phyloP scores from a whole-genome alignment of 2,329 filamentous ascomycete genomes.

The Hymenoscyphus occultus region DNA sequence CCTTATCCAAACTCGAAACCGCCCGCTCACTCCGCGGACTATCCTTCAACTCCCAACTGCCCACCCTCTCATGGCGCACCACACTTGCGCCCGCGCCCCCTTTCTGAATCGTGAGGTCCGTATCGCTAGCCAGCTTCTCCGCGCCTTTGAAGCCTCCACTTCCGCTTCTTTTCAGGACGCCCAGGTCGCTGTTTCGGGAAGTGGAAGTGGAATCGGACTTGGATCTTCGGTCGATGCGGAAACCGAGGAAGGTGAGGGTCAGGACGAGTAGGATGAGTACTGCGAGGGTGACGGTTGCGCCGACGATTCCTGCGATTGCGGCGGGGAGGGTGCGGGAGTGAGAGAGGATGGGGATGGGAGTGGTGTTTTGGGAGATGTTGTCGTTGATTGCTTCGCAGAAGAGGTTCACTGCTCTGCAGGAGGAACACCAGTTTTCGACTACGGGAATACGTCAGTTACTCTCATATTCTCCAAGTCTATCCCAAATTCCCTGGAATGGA shows the following conservation, averaged over 20 bases:
- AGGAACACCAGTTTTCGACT: conserved; percentile 31
- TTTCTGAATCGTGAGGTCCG: conserved; percentile 31
- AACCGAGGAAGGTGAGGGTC: conserved; percentile 27
- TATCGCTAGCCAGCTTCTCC: conserved; percentile 33
- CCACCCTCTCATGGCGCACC: conserved; percentile 33
- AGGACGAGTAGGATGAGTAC: conserved; percentile 17
- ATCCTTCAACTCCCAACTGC: conserved; percentile 36
- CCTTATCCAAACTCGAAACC: conserved; percentile 25
- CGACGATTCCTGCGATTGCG: conserved; percentile 33
- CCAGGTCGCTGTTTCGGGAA: conserved; percentile 9
- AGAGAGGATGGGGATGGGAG: not conserved
- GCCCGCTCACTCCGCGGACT: conserved; percentile 10
- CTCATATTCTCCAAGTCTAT: not conserved
- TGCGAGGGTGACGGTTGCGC: conserved; percentile 30
- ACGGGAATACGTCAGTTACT: not conserved
- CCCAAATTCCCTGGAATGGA: not conserved
- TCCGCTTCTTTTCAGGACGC: conserved; percentile 18
- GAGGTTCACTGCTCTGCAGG: conserved; percentile 24
- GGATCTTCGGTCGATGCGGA: conserved; percentile 24
- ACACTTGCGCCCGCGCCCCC: conserved; percentile 25
- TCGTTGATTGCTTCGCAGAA: conserved; percentile 31
- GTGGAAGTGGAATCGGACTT: conserved; percentile 1
- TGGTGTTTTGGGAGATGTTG: conserved; percentile 3
- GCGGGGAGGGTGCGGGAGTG: conserved; percentile 15
- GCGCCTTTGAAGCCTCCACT: conserved; percentile 36